Conservation (phyloP, 2,329 filamentous ascomycete genomes). For the Arthrinium phaeospermum region DNA sequence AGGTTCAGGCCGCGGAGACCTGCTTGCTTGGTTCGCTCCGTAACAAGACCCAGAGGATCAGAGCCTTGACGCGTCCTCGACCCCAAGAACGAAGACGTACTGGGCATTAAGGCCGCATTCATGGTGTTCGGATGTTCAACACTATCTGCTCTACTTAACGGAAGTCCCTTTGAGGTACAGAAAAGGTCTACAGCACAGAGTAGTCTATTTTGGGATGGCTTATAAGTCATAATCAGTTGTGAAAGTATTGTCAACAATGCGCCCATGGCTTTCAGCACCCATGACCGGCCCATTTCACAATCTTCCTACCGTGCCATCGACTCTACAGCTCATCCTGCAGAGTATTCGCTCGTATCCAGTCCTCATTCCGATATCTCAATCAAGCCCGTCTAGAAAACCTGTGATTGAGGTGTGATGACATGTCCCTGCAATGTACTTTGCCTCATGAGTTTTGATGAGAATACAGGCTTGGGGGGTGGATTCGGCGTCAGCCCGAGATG, state of each 20-base stretch:
- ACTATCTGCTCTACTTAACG: neutral
- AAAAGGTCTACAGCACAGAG: neutral
- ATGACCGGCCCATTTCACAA: neutral
- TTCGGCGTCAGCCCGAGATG: neutral
- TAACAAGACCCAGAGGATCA: neutral
- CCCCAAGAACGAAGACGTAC: neutral
- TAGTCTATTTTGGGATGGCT: neutral
- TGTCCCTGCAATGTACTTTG: neutral
- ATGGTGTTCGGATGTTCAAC: neutral
- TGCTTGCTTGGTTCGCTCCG: neutral
- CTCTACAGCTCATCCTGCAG: neutral
- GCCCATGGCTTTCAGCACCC: neutral
- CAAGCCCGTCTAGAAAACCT: neutral
- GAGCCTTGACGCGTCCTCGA: neutral
- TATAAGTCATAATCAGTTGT: neutral
- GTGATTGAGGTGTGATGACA: neutral
- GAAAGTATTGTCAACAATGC: neutral
- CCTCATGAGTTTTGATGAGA: neutral
- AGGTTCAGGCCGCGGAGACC: neutral
- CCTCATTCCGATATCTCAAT: neutral
- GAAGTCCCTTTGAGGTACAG: neutral
- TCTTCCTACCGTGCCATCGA: too few species aligned
- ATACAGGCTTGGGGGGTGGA: neutral
- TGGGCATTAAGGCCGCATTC: neutral
- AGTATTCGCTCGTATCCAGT: neutral